Conservation (phyloP, 2,329 filamentous ascomycete genomes). For the Venturia asperata region DNA sequence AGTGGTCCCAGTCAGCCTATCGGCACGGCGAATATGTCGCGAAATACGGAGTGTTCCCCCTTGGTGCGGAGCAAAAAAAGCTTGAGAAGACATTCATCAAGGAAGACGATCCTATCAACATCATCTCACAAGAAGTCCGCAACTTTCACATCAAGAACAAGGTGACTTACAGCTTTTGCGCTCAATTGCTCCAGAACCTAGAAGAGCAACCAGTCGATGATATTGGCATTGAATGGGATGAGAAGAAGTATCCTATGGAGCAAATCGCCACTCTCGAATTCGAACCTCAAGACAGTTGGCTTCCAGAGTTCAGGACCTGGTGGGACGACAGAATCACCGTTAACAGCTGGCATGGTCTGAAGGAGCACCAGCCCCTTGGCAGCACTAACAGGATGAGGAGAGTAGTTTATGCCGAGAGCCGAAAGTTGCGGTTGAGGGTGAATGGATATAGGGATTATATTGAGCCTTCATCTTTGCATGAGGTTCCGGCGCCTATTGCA, state of each 20-base stretch:
- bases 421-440: conserved; percentile 32
- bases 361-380: conserved; percentile 37
- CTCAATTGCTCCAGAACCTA: conserved; percentile 42
- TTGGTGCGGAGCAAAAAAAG: conserved; percentile 35
- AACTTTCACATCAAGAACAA: conserved; percentile 36
- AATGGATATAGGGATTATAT: conserved; percentile 37
- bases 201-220: conserved; percentile 42
- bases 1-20: conserved; percentile 44
- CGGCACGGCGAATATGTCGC: conserved; percentile 43
- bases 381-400: conserved; percentile 36
- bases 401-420: conserved; percentile 37
- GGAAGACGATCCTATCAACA: conserved; percentile 21
- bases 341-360: conserved; percentile 39
- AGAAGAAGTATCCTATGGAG: conserved; percentile 43
- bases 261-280: conserved; percentile 38
- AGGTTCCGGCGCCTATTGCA: conserved; percentile 30
- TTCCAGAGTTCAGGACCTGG: conserved; percentile 35
- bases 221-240: conserved; percentile 40
- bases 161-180: conserved; percentile 40
- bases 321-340: conserved; percentile 40
- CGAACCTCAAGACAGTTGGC: conserved; percentile 38
- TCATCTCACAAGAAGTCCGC: conserved; percentile 30
- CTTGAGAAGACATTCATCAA: conserved; percentile 33
- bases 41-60: conserved; percentile 43
- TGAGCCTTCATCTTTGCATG: conserved; percentile 32